Conservation (phyloP, 2,329 filamentous ascomycete genomes). For the Tolypocladium tropicale region DNA sequence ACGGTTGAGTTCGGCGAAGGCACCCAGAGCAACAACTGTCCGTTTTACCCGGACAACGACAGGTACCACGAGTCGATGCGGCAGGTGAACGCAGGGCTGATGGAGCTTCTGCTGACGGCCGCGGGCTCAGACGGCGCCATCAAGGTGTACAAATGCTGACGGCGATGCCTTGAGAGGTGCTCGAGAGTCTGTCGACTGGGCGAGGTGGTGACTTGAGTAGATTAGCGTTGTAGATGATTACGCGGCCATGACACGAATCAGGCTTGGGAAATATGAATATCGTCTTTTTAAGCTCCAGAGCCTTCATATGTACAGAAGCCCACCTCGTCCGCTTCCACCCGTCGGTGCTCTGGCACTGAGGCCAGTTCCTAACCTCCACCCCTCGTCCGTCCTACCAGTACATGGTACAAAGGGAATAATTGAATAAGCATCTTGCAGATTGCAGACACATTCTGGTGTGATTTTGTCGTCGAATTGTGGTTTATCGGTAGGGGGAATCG, state of each 20-base stretch:
- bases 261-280: background rate
- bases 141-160: background rate
- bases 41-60: conserved; percentile 34
- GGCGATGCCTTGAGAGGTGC: background rate
- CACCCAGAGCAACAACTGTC: conserved; percentile 13
- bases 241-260: background rate
- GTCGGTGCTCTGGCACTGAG: background rate
- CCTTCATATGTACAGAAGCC: background rate
- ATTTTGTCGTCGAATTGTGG: background rate
- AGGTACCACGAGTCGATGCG: conserved; percentile 33
- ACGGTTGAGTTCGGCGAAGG: conserved; percentile 35
- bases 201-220: background rate
- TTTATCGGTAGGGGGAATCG: conserved; percentile 81
- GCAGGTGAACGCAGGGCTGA: conserved; percentile 35
- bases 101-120: conserved; percentile 30
- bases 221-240: background rate
- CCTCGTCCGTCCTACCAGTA: background rate
- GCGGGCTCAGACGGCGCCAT: conserved; percentile 9
- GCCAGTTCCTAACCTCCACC: background rate
- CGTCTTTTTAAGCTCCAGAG: background rate
- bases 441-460: background rate
- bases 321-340: background rate
- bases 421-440: background rate
- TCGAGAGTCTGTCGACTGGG: background rate
- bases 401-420: background rate